Evolutionary conservation across 345 rosid genomes (phyloP), one percentile per base, ranked within the genome.

Genomic region (Excoecaria agallocha): DNA sequence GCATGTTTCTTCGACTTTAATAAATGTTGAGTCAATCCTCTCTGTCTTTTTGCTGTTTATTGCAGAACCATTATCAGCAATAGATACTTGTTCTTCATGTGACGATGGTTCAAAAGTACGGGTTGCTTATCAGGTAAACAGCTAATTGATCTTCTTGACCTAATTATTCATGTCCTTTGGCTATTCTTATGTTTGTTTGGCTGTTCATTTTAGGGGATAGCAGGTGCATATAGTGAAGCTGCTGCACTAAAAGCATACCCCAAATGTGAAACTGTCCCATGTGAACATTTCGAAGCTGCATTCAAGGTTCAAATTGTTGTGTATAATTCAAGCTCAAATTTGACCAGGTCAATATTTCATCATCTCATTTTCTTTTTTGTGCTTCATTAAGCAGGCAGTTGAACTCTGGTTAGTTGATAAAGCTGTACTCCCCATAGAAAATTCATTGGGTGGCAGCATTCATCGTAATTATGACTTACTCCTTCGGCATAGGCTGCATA

Each of bases 401-500:
- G 99, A 93, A 77, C 85, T 87, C 56, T 93, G 97, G 94, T 79
- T 93, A 75, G 98, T 93, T 80, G 93, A 95, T 73, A 95, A 87
- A 81, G 99, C 98, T 59, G 88, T 95, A 77, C 82, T 95, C 67
- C 98, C 98, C 4, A 91, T 95, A 1, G 99, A 95, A 82, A 93
- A 86, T 80, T 95, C 98, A 61, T 82, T 91, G 17, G 97, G 90
- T 72, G 99, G 99, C 57, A 93, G 99, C 81, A 88, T 93, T 79
- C 98, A 93, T 79, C 92, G 92, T 57, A 93, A 91, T 80, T 95
- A 95, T 81, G 99, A 95, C 80, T 81, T 95, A 69, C 96, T 95
- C 64, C 94, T 93, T 68, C 92, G 94, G 37, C 99, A 93, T 81
- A 90, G 97, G 84, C 88, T 95, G 81, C 94, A 95, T 79, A 95